Percentiles rank a stretch among this genome's conserved stretches.
phyloP scores from a whole-genome alignment of 352 stramenopile species.

The Phytophthora macrochlamydospora region DNA sequence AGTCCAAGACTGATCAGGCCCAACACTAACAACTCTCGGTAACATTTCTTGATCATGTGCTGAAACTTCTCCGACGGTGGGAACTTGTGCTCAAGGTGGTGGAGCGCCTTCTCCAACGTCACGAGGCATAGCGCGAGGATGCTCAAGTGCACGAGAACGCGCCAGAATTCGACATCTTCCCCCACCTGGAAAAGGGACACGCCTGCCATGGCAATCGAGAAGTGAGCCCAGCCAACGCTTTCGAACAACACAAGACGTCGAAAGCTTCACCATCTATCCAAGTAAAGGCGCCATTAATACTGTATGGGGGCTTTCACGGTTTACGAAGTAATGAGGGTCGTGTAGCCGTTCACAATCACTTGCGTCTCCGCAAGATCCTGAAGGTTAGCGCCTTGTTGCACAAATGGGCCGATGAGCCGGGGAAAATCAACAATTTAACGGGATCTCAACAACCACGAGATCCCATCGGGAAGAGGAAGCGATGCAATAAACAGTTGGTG shows the following conservation, averaged over 20 bases:
- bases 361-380: not conserved
- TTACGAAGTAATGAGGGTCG: not conserved
- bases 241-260: not conserved
- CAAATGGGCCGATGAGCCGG: not conserved
- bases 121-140: not conserved
- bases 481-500: not conserved
- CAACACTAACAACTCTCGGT: constrained; percentile 64
- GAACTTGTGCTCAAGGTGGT: constrained; percentile 52
- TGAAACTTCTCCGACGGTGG: constrained; percentile 60
- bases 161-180: not conserved
- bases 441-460: not conserved
- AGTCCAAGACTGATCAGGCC: constrained; percentile 58
- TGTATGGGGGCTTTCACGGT: not conserved
- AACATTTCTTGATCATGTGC: constrained; percentile 72
- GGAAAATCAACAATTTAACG: not conserved
- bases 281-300: constrained; percentile 1
- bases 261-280: not conserved
- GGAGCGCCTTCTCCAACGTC: constrained; percentile 20
- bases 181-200: not conserved
- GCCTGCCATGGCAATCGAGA: not conserved
- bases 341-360: not conserved
- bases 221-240: not conserved
- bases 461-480: not conserved
- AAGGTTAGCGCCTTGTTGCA: not conserved
- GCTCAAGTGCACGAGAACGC: not conserved